Evolutionary conservation across 106 monocot species (phyloP), one percentile per base, ranked within the genome.

Genomic region (Dendrobium officinale): DNA sequence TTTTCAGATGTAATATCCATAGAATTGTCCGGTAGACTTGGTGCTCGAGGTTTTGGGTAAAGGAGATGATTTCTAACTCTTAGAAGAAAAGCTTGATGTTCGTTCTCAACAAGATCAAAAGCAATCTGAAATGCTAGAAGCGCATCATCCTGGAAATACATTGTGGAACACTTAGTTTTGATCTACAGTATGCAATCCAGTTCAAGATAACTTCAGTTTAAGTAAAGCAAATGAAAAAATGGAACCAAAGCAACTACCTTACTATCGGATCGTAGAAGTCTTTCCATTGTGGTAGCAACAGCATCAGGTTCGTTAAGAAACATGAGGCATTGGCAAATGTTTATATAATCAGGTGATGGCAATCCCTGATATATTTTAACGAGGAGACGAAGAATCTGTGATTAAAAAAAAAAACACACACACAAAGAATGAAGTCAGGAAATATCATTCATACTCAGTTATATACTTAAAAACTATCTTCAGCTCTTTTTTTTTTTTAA

Each of bases 311-410:
- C 93, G 73, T 95, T 78, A 61, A 99, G 88, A 85, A 99, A 93
- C 99, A 99, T 99, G 20, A 95, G 90, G 51, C 99, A 99, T 42
- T 99, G 95, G 77, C 95, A 95, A 58, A 99, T 95, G 82, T 92
- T 95, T 73, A 99, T 74, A 81, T 87, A 95, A 91, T 99, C 99
- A 81, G 99, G 99, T 85, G 94, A 88, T 68, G 95, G 82, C 70
- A 93, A 78, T 24, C 83, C 81, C 72, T 93, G 89, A 80, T 88
- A 95, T 82, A 99, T 95, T 81, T 90, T 95, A 80, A 99, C 93
- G 77, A 99, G 95, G 73, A 94, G 89, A 29, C 82, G 86, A 67
- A 99, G 93, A 80, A 99, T 92, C 95, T 96, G 88, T 37, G 37
- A 13, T 15, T 37, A 37, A 37, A 37, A 37, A 37, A 37, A 2